phyloP scores from a whole-genome alignment of 345 rosid species.

The Melaleuca alternifolia region DNA sequence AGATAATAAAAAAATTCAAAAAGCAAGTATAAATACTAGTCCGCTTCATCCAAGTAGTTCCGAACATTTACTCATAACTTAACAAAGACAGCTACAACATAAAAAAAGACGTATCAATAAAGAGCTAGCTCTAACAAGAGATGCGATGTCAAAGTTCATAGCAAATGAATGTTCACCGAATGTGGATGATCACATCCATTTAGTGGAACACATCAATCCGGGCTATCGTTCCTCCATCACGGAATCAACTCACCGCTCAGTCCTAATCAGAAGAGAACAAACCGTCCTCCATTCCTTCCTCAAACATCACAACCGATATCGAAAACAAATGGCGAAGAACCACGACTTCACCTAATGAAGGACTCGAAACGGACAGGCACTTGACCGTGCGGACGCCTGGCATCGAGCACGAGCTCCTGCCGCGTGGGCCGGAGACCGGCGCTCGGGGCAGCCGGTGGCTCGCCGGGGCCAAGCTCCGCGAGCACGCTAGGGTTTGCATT shows the following conservation, averaged over 20 bases:
- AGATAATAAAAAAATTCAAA: background rate
- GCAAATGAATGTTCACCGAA: background rate
- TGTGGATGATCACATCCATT: background rate
- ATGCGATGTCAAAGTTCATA: background rate
- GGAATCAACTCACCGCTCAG: background rate
- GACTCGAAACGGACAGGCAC: slow-evolving; percentile 17
- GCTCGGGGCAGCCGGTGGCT: background rate
- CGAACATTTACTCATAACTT: background rate
- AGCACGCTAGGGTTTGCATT: slow-evolving; percentile 1
- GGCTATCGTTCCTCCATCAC: background rate
- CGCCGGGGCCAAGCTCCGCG: slow-evolving; percentile 1
- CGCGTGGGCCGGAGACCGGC: background rate
- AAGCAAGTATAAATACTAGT: background rate
- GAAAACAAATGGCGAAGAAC: background rate
- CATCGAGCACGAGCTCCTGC: background rate
- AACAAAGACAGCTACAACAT: background rate
- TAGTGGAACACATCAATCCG: background rate
- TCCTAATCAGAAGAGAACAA: background rate
- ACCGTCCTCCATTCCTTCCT: background rate
- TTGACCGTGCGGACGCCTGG: slow-evolving; percentile 4
- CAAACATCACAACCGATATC: background rate
- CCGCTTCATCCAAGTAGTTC: background rate
- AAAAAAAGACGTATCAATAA: background rate
- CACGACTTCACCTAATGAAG: slow-evolving; percentile 6
- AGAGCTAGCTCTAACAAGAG: background rate